Percentiles rank a stretch among this genome's conserved stretches.
These are phyloP conservation scores for Ceratocystis colombiana DNA, from an alignment of 2,329 filamentous ascomycete genomes.

Conservation along the genomic window DNA sequence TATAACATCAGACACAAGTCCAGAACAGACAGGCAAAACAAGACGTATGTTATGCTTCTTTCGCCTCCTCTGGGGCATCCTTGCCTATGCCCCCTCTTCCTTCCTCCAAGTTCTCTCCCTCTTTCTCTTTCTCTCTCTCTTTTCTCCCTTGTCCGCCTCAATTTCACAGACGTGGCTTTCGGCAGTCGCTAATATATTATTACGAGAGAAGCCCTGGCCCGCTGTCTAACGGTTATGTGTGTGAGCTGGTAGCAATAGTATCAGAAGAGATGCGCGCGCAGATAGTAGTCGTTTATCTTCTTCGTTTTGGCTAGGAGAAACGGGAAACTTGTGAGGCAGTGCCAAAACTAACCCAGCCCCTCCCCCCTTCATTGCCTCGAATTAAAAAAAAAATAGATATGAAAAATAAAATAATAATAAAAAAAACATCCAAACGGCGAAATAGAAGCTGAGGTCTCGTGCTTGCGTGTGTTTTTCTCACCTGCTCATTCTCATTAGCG, in stretches of 20 bases:
- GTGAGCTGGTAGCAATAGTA: neutral
- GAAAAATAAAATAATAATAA: neutral
- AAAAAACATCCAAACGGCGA: neutral
- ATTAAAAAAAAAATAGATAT: neutral
- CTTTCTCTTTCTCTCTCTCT: neutral
- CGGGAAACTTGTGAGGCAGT: neutral
- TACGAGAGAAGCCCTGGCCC: neutral
- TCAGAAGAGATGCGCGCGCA: slow-evolving; percentile 5
- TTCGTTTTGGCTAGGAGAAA: slow-evolving; percentile 3
- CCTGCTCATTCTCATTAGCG: neutral
- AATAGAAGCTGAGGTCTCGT: too few species aligned
- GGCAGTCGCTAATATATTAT: slow-evolving; percentile 7
- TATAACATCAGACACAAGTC: neutral
- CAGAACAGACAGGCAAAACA: neutral
- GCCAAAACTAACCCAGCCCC: neutral
- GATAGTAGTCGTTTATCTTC: too few species aligned
- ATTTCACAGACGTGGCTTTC: slow-evolving; percentile 6
- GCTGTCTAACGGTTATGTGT: neutral
- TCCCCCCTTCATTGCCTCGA: neutral
- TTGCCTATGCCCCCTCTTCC: neutral
- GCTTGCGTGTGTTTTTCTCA: neutral
- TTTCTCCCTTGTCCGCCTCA: neutral
- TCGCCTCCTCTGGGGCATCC: slow-evolving; percentile 1
- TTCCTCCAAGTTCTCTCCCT: neutral
- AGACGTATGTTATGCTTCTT: neutral